Evolutionary conservation across 768 basidiomycete species (phyloP).

Genomic region (Naganishia vaughanmartiniae): DNA sequence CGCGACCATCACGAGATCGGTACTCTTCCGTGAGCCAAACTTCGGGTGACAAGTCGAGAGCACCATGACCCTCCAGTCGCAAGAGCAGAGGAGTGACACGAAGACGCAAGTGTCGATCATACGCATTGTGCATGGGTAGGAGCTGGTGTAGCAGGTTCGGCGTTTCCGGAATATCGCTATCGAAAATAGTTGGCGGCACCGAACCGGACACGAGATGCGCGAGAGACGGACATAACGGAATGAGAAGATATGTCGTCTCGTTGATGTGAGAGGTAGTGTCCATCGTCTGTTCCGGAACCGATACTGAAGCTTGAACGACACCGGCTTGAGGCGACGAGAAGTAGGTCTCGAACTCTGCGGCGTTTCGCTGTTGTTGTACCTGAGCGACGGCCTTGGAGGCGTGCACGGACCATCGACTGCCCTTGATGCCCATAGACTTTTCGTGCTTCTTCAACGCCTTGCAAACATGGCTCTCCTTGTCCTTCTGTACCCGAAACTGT

Average conservation of each 20-base stretch:
- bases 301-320: not conserved
- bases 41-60: conserved; percentile 16
- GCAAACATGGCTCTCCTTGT: conserved; percentile 1
- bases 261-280: not conserved
- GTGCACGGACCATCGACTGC: not conserved
- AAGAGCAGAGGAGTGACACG: conserved; percentile 19
- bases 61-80: conserved; percentile 14
- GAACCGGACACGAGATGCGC: conserved; percentile 23
- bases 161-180: conserved; percentile 8
- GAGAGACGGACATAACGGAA: conserved; percentile 21
- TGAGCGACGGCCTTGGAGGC: conserved; percentile 1
- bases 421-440: conserved; percentile 24
- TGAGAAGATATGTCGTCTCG: conserved; percentile 27
- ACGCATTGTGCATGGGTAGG: conserved; percentile 14
- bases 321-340: not conserved
- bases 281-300: not conserved
- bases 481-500: not conserved
- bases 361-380: not conserved
- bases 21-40: conserved; percentile 9
- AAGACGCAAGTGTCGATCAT: conserved; percentile 14
- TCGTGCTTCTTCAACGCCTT: conserved; percentile 24
- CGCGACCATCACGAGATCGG: conserved; percentile 1
- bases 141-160: conserved; percentile 9
- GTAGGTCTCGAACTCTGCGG: conserved; percentile 15
- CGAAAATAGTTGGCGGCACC: not conserved